These are phyloP conservation scores for Cornus suecica DNA, from an alignment of 148 eudicot species.

Conservation along the genomic window DNA sequence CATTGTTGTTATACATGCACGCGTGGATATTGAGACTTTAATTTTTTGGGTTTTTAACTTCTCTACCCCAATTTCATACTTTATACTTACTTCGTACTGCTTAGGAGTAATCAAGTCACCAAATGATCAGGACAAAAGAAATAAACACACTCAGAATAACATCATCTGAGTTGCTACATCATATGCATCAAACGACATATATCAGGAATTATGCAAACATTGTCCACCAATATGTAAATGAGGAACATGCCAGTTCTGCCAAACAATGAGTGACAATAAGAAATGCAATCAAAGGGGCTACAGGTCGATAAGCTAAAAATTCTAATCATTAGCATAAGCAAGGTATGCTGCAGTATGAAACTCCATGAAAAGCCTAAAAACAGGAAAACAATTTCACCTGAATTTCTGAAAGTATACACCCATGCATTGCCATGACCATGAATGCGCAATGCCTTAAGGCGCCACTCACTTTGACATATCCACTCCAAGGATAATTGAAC, in stretches of 20 bases:
- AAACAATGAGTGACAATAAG: not conserved
- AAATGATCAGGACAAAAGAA: no score
- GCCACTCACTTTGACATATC: constrained; percentile 60
- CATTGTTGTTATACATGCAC: no score
- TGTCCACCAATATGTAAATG: not conserved
- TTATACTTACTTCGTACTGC: no score
- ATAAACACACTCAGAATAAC: no score
- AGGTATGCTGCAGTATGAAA: not conserved
- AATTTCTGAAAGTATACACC: constrained; percentile 70
- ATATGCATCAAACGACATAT: not conserved
- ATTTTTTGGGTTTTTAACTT: constrained; percentile 4
- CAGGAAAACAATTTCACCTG: constrained; percentile 36
- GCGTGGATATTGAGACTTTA: no score
- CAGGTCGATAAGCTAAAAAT: not conserved
- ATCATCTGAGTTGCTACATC: no score
- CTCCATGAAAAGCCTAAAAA: not conserved
- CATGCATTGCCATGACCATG: constrained; percentile 84
- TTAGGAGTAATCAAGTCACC: no score
- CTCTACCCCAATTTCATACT: not conserved
- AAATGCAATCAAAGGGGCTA: not conserved
- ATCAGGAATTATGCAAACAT: not conserved
- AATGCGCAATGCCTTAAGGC: constrained; percentile 71
- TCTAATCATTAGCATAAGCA: not conserved
- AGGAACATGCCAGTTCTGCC: not conserved
- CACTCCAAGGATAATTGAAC: constrained; percentile 61